phyloP scores from a whole-genome alignment of 2,329 filamentous ascomycete genomes.

The Graphiopsis chlorocephala region DNA sequence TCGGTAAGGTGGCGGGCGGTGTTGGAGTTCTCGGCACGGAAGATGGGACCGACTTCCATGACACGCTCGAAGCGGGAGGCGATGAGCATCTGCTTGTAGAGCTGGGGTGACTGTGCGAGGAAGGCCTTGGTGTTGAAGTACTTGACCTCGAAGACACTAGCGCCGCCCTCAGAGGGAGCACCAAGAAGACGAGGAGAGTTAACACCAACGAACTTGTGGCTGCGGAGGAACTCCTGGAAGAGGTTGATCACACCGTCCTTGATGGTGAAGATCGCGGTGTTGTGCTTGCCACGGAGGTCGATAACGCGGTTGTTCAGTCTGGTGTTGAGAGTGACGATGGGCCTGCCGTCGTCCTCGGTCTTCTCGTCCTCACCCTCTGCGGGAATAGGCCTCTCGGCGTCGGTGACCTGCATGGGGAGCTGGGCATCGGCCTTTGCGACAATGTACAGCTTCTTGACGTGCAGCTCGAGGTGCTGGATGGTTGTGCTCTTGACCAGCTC shows the following conservation, averaged over 20 bases:
- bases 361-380: conserved; percentile 48
- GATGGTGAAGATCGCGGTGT: conserved; percentile 79
- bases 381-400: conserved; percentile 51
- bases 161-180: conserved; percentile 87
- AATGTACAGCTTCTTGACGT: conserved; percentile 81
- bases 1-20: conserved; percentile 83
- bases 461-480: conserved; percentile 77
- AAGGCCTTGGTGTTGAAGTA: conserved; percentile 86
- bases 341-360: conserved; percentile 53
- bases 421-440: conserved; percentile 62
- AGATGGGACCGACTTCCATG: conserved; percentile 76
- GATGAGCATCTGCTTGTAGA: conserved; percentile 87
- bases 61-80: conserved; percentile 74
- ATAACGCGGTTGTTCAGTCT: conserved; percentile 89
- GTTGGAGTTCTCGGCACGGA: conserved; percentile 83
- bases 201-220: conserved; percentile 74
- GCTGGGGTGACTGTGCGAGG: conserved; percentile 77
- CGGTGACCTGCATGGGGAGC: conserved; percentile 59
- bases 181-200: conserved; percentile 88
- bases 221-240: conserved; percentile 75
- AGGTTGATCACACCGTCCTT: conserved; percentile 65
- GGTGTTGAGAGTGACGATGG: conserved; percentile 77
- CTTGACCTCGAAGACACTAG: conserved; percentile 83
- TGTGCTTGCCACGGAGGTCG: conserved; percentile 86
- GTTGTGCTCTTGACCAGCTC: conserved; percentile 86